These are phyloP conservation scores for Gossypium davidsonii DNA, from an alignment of 441 rosid genomes.

Conservation along the genomic window DNA sequence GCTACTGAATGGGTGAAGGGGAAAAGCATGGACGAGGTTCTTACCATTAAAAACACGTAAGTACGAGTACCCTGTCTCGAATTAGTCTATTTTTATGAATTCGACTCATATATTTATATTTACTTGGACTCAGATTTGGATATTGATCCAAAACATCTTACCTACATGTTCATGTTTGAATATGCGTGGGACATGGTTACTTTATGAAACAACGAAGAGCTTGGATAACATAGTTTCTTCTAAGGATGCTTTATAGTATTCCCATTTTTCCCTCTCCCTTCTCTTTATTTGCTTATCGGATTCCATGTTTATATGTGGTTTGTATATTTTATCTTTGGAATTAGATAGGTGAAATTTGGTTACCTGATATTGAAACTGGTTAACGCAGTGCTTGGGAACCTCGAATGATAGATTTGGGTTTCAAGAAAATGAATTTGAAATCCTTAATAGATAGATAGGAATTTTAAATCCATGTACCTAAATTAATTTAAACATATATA, in stretches of 20 bases:
- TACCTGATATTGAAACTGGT: background rate
- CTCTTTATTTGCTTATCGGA: background rate
- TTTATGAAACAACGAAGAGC: background rate
- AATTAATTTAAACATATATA: background rate
- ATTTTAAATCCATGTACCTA: background rate
- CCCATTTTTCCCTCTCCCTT: background rate
- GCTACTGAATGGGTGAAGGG: conserved; percentile 95
- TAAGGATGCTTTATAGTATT: background rate
- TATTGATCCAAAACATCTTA: background rate
- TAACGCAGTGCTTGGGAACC: background rate
- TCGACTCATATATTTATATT: background rate
- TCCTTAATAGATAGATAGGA: too few relatives aligned
- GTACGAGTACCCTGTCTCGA: conserved; percentile 17
- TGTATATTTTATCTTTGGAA: background rate
- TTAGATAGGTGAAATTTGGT: too few relatives aligned
- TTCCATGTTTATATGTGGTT: background rate
- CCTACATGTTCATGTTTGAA: background rate
- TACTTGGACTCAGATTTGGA: background rate
- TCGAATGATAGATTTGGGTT: too few relatives aligned
- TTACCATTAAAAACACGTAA: conserved; percentile 84
- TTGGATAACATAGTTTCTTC: background rate
- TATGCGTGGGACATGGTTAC: background rate
- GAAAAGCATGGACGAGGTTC: conserved; percentile 72
- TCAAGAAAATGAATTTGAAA: too few relatives aligned
- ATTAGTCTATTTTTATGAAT: background rate